phyloP scores from a whole-genome alignment of 768 basidiomycete species.

The Cantharellus anzutake region DNA sequence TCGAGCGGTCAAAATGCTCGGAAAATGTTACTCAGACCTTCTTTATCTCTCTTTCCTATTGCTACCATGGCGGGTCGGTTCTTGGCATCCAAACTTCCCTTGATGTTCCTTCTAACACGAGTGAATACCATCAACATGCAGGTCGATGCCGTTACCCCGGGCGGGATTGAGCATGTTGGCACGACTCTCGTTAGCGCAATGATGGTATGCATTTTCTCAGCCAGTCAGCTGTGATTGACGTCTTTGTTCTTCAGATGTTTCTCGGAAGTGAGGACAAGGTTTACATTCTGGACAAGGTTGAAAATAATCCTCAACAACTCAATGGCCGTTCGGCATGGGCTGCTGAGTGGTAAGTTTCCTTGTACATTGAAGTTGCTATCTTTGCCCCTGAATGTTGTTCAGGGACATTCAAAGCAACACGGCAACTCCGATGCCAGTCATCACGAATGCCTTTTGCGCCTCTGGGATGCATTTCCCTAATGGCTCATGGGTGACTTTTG shows the following conservation, averaged over 20 bases:
- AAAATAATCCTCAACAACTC: constrained; percentile 7
- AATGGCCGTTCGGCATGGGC: constrained; percentile 10
- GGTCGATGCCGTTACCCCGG: not conserved
- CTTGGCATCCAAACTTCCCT: not conserved
- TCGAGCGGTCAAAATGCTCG: not conserved
- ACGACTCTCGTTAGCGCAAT: constrained; percentile 1
- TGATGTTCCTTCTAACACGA: too few relatives aligned
- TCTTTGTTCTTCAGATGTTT: not conserved
- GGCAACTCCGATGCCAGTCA: constrained; percentile 8
- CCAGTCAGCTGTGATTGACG: not conserved
- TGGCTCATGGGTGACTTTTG: constrained; percentile 20
- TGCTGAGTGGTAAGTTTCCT: constrained; percentile 1
- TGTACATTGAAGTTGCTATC: not conserved
- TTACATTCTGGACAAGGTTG: constrained; percentile 10
- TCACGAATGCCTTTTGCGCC: constrained; percentile 16
- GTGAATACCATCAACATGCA: not conserved
- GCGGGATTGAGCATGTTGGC: not conserved
- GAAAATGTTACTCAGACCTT: not conserved
- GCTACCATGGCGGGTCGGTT: not conserved
- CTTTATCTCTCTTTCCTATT: not conserved
- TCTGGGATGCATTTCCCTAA: constrained; percentile 30
- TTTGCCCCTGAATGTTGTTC: not conserved
- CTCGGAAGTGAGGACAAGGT: not conserved
- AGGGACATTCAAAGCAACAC: constrained; percentile 1
- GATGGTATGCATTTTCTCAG: not conserved